Base-by-base conservation (phyloP, 2,329 filamentous ascomycete genomes). In the Penicillium digitatum region DNA sequence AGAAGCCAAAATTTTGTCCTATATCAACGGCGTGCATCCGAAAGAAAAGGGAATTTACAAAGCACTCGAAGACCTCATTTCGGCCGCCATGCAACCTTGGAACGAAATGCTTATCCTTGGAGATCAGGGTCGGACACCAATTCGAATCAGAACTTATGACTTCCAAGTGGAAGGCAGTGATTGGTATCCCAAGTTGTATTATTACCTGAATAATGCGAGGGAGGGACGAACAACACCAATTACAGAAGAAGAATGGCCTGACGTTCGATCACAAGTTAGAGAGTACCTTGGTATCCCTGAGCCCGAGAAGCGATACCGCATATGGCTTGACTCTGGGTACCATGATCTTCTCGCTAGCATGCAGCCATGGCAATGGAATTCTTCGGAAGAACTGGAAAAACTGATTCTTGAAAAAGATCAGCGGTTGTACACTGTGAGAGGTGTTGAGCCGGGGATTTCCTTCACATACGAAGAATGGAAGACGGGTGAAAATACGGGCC, bases 391-490 rank as follows among this genome's bases (percentile, higher is more conserved):
- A 44, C 26, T 51, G 16, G 2, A 47, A 35, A 2, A 47, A 26
- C 2, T 35, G 11, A n/a, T 55, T 16, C 4, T 47, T 7, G 32
- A 29, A 26, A 57, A 57, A n/a, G 4, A 5, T 5, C 14, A 22
- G 3, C 44, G 51, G n/a, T 20, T 52, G 3, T 54, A 35, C 12
- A 38, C 43, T 10, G 51, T 50, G 12, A 45, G 37, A 48, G 45
- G 47, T 16, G 31, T 52, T 27, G 55, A 57, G 16, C 50, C 51
- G 26, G 55, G 55, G 8, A 43, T 54, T 26, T 57, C 55, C 39
- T 57, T 57, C 40, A 47, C 55, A 42, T 57, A 57, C 42, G 32
- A 54, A 18, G 46, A 57, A 40, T 57, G 40, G 55, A 57, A 57
- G 37, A 31, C 34, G 14, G 37, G 52, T 16, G 20, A 46, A 18